Conservation (phyloP, 257 asterid genomes). For the Solanum pimpinellifolium region DNA sequence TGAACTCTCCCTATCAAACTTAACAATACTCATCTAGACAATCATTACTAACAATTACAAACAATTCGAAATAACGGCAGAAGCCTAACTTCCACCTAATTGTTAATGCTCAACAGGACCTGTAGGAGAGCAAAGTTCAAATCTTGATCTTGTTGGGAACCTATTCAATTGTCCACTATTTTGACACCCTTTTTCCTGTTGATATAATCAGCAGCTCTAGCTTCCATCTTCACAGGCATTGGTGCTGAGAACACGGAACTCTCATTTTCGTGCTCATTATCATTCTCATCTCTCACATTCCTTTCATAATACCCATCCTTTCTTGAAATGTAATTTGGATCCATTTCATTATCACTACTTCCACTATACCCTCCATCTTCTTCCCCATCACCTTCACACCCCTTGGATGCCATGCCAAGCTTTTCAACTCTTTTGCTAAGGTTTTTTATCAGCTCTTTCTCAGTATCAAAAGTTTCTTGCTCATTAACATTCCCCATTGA, state of each 20-base stretch:
- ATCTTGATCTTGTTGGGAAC: background rate
- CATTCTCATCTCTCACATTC: background rate
- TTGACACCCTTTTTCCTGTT: constrained; percentile 18
- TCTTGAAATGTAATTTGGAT: background rate
- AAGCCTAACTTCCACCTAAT: background rate
- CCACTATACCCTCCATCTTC: constrained; percentile 25
- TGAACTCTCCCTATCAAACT: background rate
- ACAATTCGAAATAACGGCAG: background rate
- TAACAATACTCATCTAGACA: background rate
- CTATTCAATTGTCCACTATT: background rate
- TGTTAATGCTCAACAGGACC: background rate
- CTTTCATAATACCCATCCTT: background rate
- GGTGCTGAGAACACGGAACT: constrained; percentile 37
- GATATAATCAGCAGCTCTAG: constrained; percentile 6
- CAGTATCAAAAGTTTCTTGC: constrained; percentile 5
- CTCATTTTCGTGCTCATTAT: background rate
- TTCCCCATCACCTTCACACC: constrained; percentile 20
- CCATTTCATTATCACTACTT: constrained; percentile 33
- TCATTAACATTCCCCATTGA: constrained; percentile 20
- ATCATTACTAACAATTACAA: background rate
- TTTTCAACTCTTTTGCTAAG: constrained; percentile 32
- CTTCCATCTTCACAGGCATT: constrained; percentile 48
- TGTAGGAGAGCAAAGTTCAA: background rate
- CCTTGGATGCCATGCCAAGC: constrained; percentile 23
- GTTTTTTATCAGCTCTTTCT: constrained; percentile 19